Conservation (phyloP, 2,329 filamentous ascomycete species). For the Trichoderma breve region DNA sequence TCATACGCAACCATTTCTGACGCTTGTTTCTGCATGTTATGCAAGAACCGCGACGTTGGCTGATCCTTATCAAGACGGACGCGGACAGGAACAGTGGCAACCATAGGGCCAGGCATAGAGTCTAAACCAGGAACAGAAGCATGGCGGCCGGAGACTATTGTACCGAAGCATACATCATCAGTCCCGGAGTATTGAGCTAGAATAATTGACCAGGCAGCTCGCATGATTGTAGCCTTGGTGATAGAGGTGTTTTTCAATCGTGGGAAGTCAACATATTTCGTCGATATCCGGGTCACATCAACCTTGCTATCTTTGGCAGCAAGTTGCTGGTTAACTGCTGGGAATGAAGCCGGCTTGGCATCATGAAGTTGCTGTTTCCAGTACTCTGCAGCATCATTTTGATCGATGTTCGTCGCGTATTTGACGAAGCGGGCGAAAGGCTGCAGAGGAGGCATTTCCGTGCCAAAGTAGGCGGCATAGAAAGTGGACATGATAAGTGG, state of each 20-base stretch:
- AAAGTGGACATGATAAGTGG: slow-evolving; percentile 3
- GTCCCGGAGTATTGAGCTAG: slow-evolving; percentile 20
- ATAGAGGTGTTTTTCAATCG: slow-evolving; percentile 3
- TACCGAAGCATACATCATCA: slow-evolving; percentile 26
- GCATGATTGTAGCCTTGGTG: slow-evolving; percentile 23
- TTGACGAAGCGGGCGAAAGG: slow-evolving; percentile 16
- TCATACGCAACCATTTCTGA: slow-evolving; percentile 29
- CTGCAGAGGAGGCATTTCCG: slow-evolving; percentile 23
- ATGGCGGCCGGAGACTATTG: slow-evolving; percentile 23
- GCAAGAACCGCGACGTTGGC: slow-evolving; percentile 18
- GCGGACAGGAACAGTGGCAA: slow-evolving; percentile 17
- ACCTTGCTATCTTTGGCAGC: neutral
- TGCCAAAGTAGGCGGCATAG: neutral
- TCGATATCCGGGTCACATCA: neutral
- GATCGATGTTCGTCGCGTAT: slow-evolving; percentile 10
- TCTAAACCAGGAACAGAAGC: slow-evolving; percentile 14
- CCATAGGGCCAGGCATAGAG: slow-evolving; percentile 17
- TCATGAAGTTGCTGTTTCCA: slow-evolving; percentile 10
- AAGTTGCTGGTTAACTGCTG: neutral
- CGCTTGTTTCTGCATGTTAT: slow-evolving; percentile 26
- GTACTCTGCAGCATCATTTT: slow-evolving; percentile 2
- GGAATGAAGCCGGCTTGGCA: slow-evolving; percentile 22
- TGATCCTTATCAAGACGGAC: slow-evolving; percentile 7
- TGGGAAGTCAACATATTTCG: slow-evolving; percentile 2
- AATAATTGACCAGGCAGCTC: slow-evolving; percentile 25